Percentiles rank a stretch among this genome's conserved stretches.
phyloP scores from a whole-genome alignment of 805 yeast genomes.

The Saturnispora serradocipensis region DNA sequence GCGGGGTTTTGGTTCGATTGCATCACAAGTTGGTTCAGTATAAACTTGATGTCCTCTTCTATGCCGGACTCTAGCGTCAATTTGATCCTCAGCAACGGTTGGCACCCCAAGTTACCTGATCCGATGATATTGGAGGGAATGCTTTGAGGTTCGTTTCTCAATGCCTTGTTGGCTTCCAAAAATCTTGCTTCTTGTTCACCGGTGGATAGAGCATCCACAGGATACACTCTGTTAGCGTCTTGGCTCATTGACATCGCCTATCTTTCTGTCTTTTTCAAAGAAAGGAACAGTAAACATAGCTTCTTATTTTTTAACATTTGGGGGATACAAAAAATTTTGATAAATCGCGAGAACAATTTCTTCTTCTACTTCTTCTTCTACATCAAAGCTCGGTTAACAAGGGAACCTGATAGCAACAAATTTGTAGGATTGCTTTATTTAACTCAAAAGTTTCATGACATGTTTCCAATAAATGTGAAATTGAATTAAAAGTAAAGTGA shows the following conservation, averaged over 20 bases:
- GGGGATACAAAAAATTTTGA: background rate
- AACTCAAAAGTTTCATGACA: too few relatives aligned
- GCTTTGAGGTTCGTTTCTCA: conserved; percentile 25
- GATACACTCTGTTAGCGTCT: conserved; percentile 18
- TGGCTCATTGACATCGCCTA: background rate
- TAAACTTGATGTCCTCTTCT: conserved; percentile 62
- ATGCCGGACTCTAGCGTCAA: conserved; percentile 63
- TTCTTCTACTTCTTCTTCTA: background rate
- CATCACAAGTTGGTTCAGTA: conserved; percentile 46
- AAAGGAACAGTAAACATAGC: background rate
- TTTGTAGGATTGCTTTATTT: too few relatives aligned
- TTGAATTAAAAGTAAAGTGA: too few relatives aligned
- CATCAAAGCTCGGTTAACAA: background rate
- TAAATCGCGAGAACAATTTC: background rate
- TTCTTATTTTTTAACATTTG: background rate
- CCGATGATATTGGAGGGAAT: conserved; percentile 27
- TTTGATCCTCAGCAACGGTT: conserved; percentile 53
- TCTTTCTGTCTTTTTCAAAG: background rate
- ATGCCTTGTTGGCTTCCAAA: conserved; percentile 23
- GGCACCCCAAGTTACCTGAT: conserved; percentile 43
- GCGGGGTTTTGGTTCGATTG: conserved; percentile 34
- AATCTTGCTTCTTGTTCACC: conserved; percentile 28
- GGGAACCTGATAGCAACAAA: background rate
- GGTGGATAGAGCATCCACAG: conserved; percentile 26
- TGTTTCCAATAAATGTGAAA: too few relatives aligned